Conservation (phyloP, 2,329 filamentous ascomycete species). For the Phialophora verrucosa region DNA sequence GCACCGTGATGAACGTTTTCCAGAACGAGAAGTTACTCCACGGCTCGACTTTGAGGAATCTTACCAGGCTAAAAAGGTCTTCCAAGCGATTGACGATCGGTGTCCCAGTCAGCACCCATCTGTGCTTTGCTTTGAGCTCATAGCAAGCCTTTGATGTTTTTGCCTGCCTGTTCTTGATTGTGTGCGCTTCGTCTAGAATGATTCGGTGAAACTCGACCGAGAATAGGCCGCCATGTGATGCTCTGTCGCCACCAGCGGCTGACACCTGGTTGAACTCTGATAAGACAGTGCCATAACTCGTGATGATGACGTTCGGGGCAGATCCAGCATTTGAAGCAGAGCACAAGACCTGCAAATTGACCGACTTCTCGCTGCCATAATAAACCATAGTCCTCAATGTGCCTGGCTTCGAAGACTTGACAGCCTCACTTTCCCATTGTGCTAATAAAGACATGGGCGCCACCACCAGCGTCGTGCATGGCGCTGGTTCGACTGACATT, state of each 20-base stretch:
- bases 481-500: constrained; percentile 68
- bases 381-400: constrained; percentile 86
- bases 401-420: constrained; percentile 84
- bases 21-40: constrained; percentile 99
- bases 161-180: constrained; percentile 86
- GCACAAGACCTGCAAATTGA: constrained; percentile 79
- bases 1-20: constrained; percentile 97
- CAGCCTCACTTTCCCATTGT: constrained; percentile 95
- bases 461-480: constrained; percentile 90
- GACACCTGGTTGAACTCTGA: constrained; percentile 84
- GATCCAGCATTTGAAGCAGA: constrained; percentile 72
- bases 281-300: constrained; percentile 88
- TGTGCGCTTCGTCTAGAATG: constrained; percentile 93
- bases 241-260: constrained; percentile 68
- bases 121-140: constrained; percentile 80
- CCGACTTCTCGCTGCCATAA: constrained; percentile 84
- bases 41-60: constrained; percentile 91
- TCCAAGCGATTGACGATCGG: constrained; percentile 96
- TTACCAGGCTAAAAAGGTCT: constrained; percentile 89
- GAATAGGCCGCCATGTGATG: constrained; percentile 76
- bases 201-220: constrained; percentile 93
- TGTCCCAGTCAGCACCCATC: constrained; percentile 93
- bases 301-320: constrained; percentile 90
- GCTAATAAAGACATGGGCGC: constrained; percentile 95
- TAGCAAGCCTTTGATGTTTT: constrained; percentile 97